A percentile compares a stretch with the other conserved stretches of the same genome.
Conservation (phyloP, 495 filamentous ascomycete species). For the Podospora pseudopauciseta region DNA sequence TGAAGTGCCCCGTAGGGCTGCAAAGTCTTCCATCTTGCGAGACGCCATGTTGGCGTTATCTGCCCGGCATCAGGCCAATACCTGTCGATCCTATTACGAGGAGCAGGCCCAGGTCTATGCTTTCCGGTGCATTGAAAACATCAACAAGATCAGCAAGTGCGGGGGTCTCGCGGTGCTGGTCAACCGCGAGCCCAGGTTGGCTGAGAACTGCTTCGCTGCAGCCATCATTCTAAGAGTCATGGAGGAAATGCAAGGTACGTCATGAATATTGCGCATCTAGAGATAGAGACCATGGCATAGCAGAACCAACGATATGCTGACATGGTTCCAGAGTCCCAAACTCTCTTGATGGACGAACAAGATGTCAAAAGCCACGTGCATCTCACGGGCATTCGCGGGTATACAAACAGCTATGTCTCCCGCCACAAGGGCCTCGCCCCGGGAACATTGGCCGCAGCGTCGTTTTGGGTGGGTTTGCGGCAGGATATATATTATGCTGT, state of each 20-base stretch:
- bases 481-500: conserved; percentile 57
- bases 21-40: conserved; percentile 42
- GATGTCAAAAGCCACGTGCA: conserved; percentile 43
- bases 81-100: conserved; percentile 22
- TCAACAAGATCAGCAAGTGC: conserved; percentile 37
- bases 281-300: not conserved
- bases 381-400: conserved; percentile 50
- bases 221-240: conserved; percentile 59
- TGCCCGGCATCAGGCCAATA: conserved; percentile 52
- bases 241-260: conserved; percentile 56
- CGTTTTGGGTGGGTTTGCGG: conserved; percentile 56
- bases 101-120: conserved; percentile 48
- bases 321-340: not conserved
- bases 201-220: conserved; percentile 59
- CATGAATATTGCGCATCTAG: too few species aligned
- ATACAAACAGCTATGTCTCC: conserved; percentile 17
- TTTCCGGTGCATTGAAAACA: conserved; percentile 46
- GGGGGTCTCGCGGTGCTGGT: conserved; percentile 28
- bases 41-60: conserved; percentile 59
- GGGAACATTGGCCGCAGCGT: conserved; percentile 45
- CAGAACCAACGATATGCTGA: not conserved
- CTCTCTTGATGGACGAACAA: conserved; percentile 32
- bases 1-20: conserved; percentile 49
- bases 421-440: conserved; percentile 34
- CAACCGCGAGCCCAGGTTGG: conserved; percentile 50